phyloP scores from a whole-genome alignment of 805 yeast genomes.

The Yarrowia keelungensis region DNA sequence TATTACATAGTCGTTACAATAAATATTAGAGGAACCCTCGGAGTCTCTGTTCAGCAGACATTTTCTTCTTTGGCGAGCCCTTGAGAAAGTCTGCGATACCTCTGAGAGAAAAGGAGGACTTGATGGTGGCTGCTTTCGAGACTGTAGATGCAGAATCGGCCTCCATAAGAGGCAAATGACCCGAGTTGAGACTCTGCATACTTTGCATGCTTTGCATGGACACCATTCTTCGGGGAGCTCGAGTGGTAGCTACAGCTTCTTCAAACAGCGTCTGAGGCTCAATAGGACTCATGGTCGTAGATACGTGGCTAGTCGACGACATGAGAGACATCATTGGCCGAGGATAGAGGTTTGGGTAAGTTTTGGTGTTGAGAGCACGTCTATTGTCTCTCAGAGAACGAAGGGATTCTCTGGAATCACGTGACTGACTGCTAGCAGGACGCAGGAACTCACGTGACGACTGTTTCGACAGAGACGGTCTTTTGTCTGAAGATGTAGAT shows the following conservation, averaged over 20 bases:
- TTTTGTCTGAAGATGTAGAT: not conserved
- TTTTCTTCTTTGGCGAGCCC: constrained; percentile 26
- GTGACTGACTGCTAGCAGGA: constrained; percentile 7
- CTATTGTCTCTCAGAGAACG: not conserved
- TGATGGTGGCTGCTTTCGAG: constrained; percentile 28
- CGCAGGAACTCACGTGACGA: constrained; percentile 12
- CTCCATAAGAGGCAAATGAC: constrained; percentile 23
- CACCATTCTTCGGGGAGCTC: constrained; percentile 21
- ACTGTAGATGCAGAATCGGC: constrained; percentile 20
- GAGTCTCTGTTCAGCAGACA: constrained; percentile 22
- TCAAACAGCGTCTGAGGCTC: constrained; percentile 32
- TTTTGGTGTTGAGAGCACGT: constrained; percentile 28
- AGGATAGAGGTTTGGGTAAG: constrained; percentile 13
- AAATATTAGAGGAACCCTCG: constrained; percentile 17
- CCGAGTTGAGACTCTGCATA: constrained; percentile 12
- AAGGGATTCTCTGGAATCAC: not conserved
- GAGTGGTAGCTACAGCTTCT: constrained; percentile 18
- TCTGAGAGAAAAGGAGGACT: constrained; percentile 15
- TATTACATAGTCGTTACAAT: not conserved
- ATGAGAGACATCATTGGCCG: constrained; percentile 23
- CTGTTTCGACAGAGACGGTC: not conserved
- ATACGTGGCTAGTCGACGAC: constrained; percentile 24
- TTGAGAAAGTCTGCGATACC: constrained; percentile 27
- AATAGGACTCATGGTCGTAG: constrained; percentile 20
- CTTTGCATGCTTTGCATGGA: constrained; percentile 18